Conservation (phyloP, 257 asterid species). For the Capsicum rhomboideum region DNA sequence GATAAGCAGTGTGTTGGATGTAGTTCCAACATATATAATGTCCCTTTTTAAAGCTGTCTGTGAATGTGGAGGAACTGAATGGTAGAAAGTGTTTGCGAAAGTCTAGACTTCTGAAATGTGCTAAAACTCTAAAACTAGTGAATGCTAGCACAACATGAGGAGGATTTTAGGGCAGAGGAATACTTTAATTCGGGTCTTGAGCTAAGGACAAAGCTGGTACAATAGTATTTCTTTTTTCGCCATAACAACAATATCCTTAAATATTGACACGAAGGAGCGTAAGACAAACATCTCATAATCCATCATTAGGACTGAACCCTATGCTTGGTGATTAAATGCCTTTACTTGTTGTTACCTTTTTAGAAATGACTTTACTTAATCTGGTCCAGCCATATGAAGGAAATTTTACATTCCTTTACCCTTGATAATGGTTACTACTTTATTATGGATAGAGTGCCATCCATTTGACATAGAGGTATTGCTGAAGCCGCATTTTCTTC, state of each 20-base stretch:
- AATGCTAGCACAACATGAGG: background rate
- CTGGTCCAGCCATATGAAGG: background rate
- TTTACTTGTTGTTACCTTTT: background rate
- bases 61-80: background rate
- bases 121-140: background rate
- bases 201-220: too few relatives aligned
- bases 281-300: too few relatives aligned
- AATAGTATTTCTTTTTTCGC: too few relatives aligned
- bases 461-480: background rate
- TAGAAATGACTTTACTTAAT: background rate
- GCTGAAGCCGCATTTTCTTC: background rate
- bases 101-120: background rate
- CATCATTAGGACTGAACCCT: too few relatives aligned
- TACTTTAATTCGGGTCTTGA: background rate
- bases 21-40: too few relatives aligned
- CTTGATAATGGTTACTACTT: background rate
- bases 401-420: background rate
- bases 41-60: too few relatives aligned
- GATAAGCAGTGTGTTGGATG: too few relatives aligned
- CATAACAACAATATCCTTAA: too few relatives aligned
- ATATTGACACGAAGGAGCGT: too few relatives aligned
- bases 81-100: background rate
- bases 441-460: background rate
- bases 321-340: too few relatives aligned
- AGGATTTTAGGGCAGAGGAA: background rate